These are phyloP conservation scores for Leccinum subgranulosum DNA, from an alignment of 768 basidiomycete species.

Conservation along the genomic window DNA sequence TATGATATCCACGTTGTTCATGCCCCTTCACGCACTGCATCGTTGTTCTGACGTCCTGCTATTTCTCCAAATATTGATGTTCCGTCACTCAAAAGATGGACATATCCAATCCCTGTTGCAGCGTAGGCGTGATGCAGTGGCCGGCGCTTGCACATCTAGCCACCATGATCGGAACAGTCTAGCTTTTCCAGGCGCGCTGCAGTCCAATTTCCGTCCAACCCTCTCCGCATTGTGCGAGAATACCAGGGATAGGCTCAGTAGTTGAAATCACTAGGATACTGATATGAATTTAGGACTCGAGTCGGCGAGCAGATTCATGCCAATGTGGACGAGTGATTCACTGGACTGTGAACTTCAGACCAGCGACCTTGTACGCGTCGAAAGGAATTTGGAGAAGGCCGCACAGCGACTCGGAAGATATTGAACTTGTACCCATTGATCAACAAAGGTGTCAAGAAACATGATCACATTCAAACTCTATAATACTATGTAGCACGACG, in stretches of 20 bases:
- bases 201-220: not conserved
- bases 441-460: too few relatives aligned
- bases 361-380: not conserved
- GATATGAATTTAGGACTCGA: not conserved
- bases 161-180: constrained; percentile 71
- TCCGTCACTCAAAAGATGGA: constrained; percentile 6
- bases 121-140: constrained; percentile 49
- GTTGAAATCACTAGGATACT: not conserved
- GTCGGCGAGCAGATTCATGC: not conserved
- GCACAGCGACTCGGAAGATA: too few relatives aligned
- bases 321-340: not conserved
- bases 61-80: constrained; percentile 44
- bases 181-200: not conserved
- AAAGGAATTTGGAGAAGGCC: not conserved
- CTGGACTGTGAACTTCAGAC: not conserved
- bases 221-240: not conserved
- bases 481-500: too few relatives aligned
- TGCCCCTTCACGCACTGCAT: constrained; percentile 28
- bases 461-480: too few relatives aligned
- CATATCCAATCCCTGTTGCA: constrained; percentile 15
- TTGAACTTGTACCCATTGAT: too few relatives aligned
- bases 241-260: not conserved
- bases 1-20: constrained; percentile 41
- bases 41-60: constrained; percentile 34
- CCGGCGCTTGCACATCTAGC: constrained; percentile 68